Evolutionary conservation across 257 asterid genomes (phyloP).

Genomic region (Schizonepeta tenuifolia): DNA sequence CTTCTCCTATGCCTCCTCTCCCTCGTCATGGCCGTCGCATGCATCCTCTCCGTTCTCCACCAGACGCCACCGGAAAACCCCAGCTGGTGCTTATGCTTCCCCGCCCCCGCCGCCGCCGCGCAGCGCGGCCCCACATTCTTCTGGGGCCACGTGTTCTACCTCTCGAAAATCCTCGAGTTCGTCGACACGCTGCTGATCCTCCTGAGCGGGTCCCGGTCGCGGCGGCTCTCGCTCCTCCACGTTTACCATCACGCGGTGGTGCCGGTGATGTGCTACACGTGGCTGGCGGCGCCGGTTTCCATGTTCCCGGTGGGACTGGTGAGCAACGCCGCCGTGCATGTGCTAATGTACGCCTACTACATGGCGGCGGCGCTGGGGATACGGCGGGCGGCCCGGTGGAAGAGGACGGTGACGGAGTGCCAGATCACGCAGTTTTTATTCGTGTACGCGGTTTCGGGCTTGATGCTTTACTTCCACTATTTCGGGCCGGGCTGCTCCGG

Average conservation of each 20-base stretch:
- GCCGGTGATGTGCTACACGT: conserved; percentile 75
- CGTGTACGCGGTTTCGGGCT: conserved; percentile 69
- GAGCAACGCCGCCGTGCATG: conserved; percentile 84
- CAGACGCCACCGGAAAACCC: conserved; percentile 56
- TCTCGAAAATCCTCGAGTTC: conserved; percentile 83
- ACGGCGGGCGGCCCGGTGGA: conserved; percentile 69
- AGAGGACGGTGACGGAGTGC: conserved; percentile 73
- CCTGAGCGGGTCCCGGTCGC: conserved; percentile 48
- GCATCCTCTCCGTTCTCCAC: conserved; percentile 69
- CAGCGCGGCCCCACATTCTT: conserved; percentile 69
- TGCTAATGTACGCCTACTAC: conserved; percentile 87
- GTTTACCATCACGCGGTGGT: conserved; percentile 93
- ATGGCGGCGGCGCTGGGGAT: conserved; percentile 61
- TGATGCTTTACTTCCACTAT: conserved; percentile 71
- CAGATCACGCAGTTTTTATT: conserved; percentile 85
- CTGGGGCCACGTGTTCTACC: conserved; percentile 89
- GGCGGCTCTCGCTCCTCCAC: conserved; percentile 85
- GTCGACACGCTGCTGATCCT: conserved; percentile 70
- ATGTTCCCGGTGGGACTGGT: conserved; percentile 89
- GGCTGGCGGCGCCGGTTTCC: conserved; percentile 73
- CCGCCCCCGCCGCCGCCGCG: conserved; percentile 52
- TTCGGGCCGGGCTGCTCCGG: conserved; percentile 83
- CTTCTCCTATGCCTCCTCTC: conserved; percentile 76
- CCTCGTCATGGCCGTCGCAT: conserved; percentile 71
- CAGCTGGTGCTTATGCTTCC: conserved; percentile 84